Conservation (phyloP, 768 basidiomycete species). For the Suillus placidus region DNA sequence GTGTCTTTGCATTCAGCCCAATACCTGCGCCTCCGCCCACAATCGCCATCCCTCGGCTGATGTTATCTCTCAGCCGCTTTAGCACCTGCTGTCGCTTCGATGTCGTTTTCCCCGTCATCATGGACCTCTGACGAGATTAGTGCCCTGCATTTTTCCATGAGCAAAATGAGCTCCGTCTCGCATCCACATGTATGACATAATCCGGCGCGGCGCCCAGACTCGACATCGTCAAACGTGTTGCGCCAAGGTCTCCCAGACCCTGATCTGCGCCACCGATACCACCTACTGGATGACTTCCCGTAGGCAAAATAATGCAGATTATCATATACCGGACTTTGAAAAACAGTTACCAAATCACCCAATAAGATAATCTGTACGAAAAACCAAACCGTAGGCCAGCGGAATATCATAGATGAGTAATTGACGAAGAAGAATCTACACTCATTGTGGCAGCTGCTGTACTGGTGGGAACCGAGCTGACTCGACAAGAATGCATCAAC, state of each 20-base stretch:
- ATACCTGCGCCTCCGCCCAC: constrained; percentile 30
- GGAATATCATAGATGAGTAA: too few relatives aligned
- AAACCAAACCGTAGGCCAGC: too few relatives aligned
- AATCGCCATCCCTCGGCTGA: constrained; percentile 24
- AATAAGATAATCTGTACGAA: too few relatives aligned
- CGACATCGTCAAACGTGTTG: not conserved
- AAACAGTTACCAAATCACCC: too few relatives aligned
- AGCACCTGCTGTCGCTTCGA: constrained; percentile 24
- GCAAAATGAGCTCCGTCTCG: not conserved
- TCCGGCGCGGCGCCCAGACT: not conserved
- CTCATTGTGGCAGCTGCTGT: too few relatives aligned
- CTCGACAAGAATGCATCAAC: too few relatives aligned
- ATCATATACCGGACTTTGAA: too few relatives aligned
- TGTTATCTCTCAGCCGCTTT: constrained; percentile 16
- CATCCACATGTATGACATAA: constrained; percentile 24
- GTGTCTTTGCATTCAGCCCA: constrained; percentile 30
- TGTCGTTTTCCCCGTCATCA: constrained; percentile 9
- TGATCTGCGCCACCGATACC: constrained; percentile 2
- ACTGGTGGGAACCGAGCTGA: too few relatives aligned
- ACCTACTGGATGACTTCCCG: too few relatives aligned
- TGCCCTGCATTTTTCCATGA: not conserved
- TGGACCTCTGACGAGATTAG: constrained; percentile 3
- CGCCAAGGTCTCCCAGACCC: not conserved
- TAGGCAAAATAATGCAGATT: too few relatives aligned
- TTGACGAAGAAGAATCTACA: too few relatives aligned